Evolutionary conservation across 345 rosid species (phyloP), one percentile per base, ranked within the genome.

Genomic region (thale cress (Arabidopsis thaliana)): DNA sequence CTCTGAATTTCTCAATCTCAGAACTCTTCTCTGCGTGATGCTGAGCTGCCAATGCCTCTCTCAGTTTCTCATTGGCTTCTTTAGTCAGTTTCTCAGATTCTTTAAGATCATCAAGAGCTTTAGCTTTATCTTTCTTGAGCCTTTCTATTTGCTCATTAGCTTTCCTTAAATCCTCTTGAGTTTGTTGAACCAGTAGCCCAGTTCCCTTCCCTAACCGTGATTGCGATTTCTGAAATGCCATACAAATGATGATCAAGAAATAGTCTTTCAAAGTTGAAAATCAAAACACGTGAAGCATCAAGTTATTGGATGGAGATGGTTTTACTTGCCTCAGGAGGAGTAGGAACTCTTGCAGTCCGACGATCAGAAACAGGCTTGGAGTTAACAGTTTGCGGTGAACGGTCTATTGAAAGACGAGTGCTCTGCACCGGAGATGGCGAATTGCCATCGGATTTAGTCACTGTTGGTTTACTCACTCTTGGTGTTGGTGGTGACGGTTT

Each of bases 1-100:
- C 91, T 23, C 96, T 85, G 80, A 91, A 91, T 79, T 86, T 93
- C 79, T 93, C 97, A 51, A 93, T 85, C 84, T 91, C 98, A 4
- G 94, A 89, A 77, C 83, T 67, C 83, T 93, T 94, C 85, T 88
- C 96, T 0, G 97, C 97, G 68, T 89, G 87, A 82, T 89, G 90
- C 80, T 88, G 97, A 52, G 98, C 96, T 83, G 85, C 87, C 87
- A 89, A 56, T 42, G 98, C 94, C 82, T 88, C 97, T 71, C 77
- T 83, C 16, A 91, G 93, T 76, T 88, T 93, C 79, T 87, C 94
- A 77, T 80, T 88, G 57, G 89, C 90, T 77, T 84, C 94, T 41
- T 86, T 91, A 36, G 86, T 87, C 3, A 55, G 81, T 69, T 80
- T 87, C 80, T 86, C 91, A 0, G 82, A 86, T 77, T 80, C 87